Conservation (phyloP, 371 early-diverging fungal species). For the Umbelopsis sp. region DNA sequence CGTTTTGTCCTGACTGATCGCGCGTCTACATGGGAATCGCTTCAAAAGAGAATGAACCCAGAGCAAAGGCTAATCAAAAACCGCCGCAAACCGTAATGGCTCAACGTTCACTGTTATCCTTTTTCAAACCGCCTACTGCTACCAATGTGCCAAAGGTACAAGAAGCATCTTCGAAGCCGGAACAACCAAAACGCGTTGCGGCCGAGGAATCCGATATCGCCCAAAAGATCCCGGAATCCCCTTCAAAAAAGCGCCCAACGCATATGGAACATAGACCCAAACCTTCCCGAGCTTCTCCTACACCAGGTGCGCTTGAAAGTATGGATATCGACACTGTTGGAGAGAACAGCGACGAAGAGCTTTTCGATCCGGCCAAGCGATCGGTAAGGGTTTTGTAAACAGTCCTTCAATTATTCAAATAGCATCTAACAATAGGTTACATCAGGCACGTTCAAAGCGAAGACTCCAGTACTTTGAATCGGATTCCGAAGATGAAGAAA, state of each 20-base stretch:
- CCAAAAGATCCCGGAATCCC: constrained; percentile 16
- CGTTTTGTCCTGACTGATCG: neutral
- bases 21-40: constrained; percentile 10
- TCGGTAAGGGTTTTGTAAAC: constrained; percentile 25
- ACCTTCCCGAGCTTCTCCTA: constrained; percentile 27
- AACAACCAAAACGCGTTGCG: constrained; percentile 22
- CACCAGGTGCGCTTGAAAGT: neutral
- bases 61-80: constrained; percentile 17
- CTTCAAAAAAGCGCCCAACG: constrained; percentile 12
- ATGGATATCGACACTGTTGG: constrained; percentile 23
- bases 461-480: constrained; percentile 3
- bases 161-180: constrained; percentile 23
- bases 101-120: constrained; percentile 45
- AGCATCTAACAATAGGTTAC: neutral
- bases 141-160: constrained; percentile 12
- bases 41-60: constrained; percentile 18
- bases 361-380: constrained; percentile 15
- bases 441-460: constrained; percentile 9
- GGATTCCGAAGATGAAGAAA: constrained; percentile 9
- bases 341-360: constrained; percentile 22
- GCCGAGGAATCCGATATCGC: neutral
- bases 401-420: neutral
- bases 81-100: constrained; percentile 25
- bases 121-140: constrained; percentile 34
- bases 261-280: neutral